Evolutionary conservation across 257 asterid genomes (phyloP), one percentile per base, ranked within the genome.

Genomic region (Gentiana straminea): DNA sequence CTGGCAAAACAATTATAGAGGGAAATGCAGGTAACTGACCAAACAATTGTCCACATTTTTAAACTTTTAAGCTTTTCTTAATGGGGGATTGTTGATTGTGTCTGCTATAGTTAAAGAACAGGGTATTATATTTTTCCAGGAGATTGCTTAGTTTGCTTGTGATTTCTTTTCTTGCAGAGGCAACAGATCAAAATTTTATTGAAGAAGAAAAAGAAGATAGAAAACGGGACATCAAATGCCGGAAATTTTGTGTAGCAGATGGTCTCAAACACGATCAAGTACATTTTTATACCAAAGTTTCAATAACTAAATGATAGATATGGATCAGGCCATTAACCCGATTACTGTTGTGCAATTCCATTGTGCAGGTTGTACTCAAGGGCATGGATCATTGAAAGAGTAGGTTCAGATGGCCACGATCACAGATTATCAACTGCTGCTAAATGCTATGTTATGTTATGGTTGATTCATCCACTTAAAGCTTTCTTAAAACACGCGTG

Each of bases 101-200:
- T 41, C 9, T 41, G 9, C 9, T 41, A 24, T 24, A 24, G 24
- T 24, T 24, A 24, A 24, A 24, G 24, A 24, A 15, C 24, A 15
- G 24, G 24, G 24, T 15, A 24, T 2, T 41, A 2, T 41, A 41
- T n/a, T 55, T 2, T 55, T 4, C 3, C 7, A 12, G 34, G 9
- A 32, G 56, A 39, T 10, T 24, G n/a, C 7, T 10, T 5, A 44
- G 38, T 55, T 53, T 43, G 49, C 34, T 41, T 15, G 13, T 34
- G n/a, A 15, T 53, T 41, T 35, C 51, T 24, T 57, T 63, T 55
- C 24, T 60, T 65, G 35, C 78, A 84, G 94, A 85, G 78, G 75
- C 64, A 65, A 64, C 65, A 2, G 92, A 70, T 65, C 95, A 85
- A 70, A 85, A 85, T 70, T 85, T 85, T 41, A 58, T 45, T 5